Evolutionary conservation across 2,329 filamentous ascomycete genomes (phyloP).

Genomic region (Eurotiales sp.): DNA sequence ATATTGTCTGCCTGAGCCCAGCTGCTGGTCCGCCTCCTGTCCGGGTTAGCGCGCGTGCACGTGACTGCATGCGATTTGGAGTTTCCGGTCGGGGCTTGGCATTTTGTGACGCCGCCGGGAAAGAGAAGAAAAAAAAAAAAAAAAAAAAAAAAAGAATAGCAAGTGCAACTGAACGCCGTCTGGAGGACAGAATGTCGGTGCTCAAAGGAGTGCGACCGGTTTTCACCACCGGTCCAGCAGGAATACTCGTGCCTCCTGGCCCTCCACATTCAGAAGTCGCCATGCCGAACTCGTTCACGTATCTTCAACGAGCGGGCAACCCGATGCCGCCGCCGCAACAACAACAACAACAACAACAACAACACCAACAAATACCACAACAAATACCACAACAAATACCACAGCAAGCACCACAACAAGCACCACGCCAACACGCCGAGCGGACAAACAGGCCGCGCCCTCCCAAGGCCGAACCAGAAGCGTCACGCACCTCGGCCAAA

Average conservation of each 20-base stretch:
- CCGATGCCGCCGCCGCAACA: not conserved
- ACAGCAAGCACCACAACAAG: not conserved
- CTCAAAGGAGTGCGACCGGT: conserved; percentile 7
- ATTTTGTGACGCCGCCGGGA: too few relatives aligned
- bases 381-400: not conserved
- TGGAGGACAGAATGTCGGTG: conserved; percentile 10
- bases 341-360: not conserved
- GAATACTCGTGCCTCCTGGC: conserved; percentile 2
- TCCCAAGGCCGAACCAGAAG: conserved; percentile 2
- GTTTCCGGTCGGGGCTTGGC: conserved; percentile 1
- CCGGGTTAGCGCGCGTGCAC: conserved; percentile 7
- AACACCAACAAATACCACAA: not conserved
- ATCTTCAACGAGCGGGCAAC: conserved; percentile 10
- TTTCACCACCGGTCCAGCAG: conserved; percentile 5
- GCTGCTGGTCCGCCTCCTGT: not conserved
- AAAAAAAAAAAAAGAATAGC: not conserved
- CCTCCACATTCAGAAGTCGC: conserved; percentile 1
- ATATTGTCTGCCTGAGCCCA: conserved; percentile 3
- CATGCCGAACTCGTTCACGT: conserved; percentile 10
- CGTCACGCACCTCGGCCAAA: not conserved
- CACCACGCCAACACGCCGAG: conserved; percentile 3
- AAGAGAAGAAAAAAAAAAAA: not conserved
- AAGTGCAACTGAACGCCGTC: not conserved
- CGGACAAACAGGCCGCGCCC: conserved; percentile 4
- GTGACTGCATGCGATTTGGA: conserved; percentile 5